Percentiles rank a stretch among this genome's conserved stretches.
Evolutionary conservation across 2,329 filamentous ascomycete species (phyloP).

Genomic region (Stachybotrys echinatus): DNA sequence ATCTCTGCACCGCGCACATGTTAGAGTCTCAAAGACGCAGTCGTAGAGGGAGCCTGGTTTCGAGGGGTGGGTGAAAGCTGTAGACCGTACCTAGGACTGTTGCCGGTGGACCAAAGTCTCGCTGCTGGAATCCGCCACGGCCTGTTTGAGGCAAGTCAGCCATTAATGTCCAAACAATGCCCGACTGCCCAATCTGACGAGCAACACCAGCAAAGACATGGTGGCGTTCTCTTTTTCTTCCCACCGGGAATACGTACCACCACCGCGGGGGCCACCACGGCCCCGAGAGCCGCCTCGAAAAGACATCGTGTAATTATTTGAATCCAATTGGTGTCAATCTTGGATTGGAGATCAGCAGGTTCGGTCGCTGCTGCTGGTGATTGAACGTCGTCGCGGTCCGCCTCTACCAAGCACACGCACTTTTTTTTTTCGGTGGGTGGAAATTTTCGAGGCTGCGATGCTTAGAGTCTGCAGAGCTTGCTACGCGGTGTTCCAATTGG

Average conservation of each 20-base stretch:
- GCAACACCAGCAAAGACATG: no score
- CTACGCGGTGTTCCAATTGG: constrained; percentile 14
- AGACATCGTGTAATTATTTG: constrained; percentile 20
- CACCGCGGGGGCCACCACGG: constrained; percentile 29
- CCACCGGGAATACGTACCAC: constrained; percentile 10
- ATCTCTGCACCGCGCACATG: constrained; percentile 54
- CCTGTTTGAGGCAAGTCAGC: no score
- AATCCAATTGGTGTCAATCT: not conserved
- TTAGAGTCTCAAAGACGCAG: no score
- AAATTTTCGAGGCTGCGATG: constrained; percentile 19
- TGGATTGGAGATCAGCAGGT: no score
- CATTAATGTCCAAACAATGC: no score
- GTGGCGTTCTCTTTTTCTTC: no score
- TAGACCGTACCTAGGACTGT: constrained; percentile 26
- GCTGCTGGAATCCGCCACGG: constrained; percentile 32
- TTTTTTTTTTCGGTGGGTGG: constrained; percentile 14
- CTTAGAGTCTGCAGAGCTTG: constrained; percentile 13
- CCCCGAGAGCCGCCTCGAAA: constrained; percentile 31
- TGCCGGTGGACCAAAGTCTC: constrained; percentile 33
- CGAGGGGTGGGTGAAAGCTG: not conserved
- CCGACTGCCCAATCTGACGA: no score
- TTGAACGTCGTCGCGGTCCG: no score
- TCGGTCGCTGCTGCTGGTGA: not conserved
- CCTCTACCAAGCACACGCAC: not conserved
- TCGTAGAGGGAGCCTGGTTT: not conserved